Percentiles rank a stretch among this genome's conserved stretches.
Conservation (phyloP, 345 rosid species). For the Salix exigua region DNA sequence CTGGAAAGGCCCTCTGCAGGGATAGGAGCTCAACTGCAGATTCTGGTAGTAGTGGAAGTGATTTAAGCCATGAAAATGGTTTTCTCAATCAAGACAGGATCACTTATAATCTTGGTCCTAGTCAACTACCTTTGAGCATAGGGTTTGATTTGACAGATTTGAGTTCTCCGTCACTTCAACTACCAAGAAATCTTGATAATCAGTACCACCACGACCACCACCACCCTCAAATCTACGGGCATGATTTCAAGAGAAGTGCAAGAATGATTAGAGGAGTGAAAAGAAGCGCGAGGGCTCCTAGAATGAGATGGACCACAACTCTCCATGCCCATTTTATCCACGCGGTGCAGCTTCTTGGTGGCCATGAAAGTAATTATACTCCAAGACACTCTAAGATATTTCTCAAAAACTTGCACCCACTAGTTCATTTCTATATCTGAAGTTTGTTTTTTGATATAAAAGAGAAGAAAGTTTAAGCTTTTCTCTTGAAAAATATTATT, state of each 20-base stretch:
- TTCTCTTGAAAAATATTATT: background rate
- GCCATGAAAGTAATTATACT: slow-evolving; percentile 82
- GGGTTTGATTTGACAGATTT: slow-evolving; percentile 53
- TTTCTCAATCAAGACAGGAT: slow-evolving; percentile 25
- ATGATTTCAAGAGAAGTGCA: slow-evolving; percentile 71
- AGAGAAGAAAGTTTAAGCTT: background rate
- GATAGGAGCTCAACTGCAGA: slow-evolving; percentile 68
- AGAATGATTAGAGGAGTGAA: slow-evolving; percentile 44
- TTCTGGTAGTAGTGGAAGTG: slow-evolving; percentile 69
- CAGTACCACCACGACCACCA: slow-evolving; percentile 32
- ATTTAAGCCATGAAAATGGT: slow-evolving; percentile 66
- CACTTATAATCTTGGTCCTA: slow-evolving; percentile 18
- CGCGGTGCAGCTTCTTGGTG: slow-evolving; percentile 96
- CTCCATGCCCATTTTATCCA: slow-evolving; percentile 94
- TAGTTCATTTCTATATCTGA: background rate
- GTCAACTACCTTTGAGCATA: slow-evolving; percentile 55
- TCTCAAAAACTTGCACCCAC: background rate
- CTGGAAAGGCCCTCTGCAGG: slow-evolving; percentile 31
- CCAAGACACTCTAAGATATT: background rate
- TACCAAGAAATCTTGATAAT: slow-evolving; percentile 26
- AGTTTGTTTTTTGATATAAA: background rate
- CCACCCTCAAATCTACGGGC: slow-evolving; percentile 61
- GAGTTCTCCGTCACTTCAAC: slow-evolving; percentile 17
- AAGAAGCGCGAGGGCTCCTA: slow-evolving; percentile 81
- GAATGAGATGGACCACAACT: slow-evolving; percentile 98